Evolutionary conservation across 2,329 filamentous ascomycete genomes (phyloP).

Genomic region (Allantophomopsis lycopodina): DNA sequence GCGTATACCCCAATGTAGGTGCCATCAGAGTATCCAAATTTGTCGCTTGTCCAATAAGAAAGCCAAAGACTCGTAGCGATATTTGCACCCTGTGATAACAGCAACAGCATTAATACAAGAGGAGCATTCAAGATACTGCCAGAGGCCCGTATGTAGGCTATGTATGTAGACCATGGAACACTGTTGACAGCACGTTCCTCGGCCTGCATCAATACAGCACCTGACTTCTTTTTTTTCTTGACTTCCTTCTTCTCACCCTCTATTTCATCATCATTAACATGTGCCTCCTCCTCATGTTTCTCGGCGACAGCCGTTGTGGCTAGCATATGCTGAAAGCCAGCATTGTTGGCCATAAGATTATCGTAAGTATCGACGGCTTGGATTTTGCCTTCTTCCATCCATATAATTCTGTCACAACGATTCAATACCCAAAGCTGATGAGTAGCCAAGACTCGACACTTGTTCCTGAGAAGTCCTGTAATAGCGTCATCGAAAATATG

Average conservation of each 20-base stretch:
- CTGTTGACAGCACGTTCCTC: slow-evolving; percentile 49
- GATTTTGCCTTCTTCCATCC: slow-evolving; percentile 80
- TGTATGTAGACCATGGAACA: slow-evolving; percentile 50
- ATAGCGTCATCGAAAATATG: slow-evolving; percentile 92
- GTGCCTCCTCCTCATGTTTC: slow-evolving; percentile 37
- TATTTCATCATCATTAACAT: slow-evolving; percentile 31
- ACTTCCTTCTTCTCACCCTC: slow-evolving; percentile 28
- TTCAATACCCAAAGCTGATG: slow-evolving; percentile 90
- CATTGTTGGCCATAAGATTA: slow-evolving; percentile 68
- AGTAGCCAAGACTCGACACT: slow-evolving; percentile 82
- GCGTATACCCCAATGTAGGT: slow-evolving; percentile 63
- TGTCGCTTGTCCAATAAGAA: slow-evolving; percentile 81
- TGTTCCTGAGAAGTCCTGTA: slow-evolving; percentile 73
- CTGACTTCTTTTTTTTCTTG: slow-evolving; percentile 40
- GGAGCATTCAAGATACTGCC: slow-evolving; percentile 43
- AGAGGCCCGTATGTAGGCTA: slow-evolving; percentile 48
- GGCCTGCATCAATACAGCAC: slow-evolving; percentile 55
- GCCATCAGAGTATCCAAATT: slow-evolving; percentile 53
- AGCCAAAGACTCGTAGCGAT: slow-evolving; percentile 86
- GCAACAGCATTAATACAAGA: slow-evolving; percentile 37
- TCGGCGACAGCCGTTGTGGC: slow-evolving; percentile 66
- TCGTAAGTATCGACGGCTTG: slow-evolving; percentile 80
- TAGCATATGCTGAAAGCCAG: slow-evolving; percentile 72
- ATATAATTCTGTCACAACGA: slow-evolving; percentile 82
- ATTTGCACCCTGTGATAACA: slow-evolving; percentile 63